Conservation (phyloP, 192 early-diverging fungal species). For the Coemansia sp. region DNA sequence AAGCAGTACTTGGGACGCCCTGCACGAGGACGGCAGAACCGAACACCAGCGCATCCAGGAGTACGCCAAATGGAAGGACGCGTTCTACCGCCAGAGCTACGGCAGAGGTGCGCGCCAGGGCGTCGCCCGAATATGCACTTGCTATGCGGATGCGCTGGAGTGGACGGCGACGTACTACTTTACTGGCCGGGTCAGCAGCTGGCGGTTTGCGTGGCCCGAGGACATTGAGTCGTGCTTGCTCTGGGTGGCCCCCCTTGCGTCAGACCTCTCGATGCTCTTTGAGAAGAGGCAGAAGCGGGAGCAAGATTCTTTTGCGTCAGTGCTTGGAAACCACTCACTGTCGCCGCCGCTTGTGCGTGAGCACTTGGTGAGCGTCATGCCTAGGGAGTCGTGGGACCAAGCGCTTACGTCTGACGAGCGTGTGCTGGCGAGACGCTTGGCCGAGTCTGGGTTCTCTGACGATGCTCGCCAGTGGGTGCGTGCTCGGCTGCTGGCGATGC, state of each 20-base stretch:
- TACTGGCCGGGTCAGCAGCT: slow-evolving; percentile 26
- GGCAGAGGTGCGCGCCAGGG: not conserved
- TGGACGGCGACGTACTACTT: slow-evolving; percentile 47
- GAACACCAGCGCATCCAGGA: slow-evolving; percentile 18
- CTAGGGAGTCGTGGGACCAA: slow-evolving; percentile 15
- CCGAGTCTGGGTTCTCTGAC: slow-evolving; percentile 13
- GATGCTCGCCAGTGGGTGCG: slow-evolving; percentile 12
- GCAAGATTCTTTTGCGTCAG: not conserved
- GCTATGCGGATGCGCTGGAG: slow-evolving; percentile 31
- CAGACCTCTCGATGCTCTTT: slow-evolving; percentile 23
- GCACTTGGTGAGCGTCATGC: slow-evolving; percentile 41
- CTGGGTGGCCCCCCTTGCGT: slow-evolving; percentile 27
- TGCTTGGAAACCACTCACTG: not conserved
- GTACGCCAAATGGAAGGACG: slow-evolving; percentile 16
- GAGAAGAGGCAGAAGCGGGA: not conserved
- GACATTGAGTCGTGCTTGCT: slow-evolving; percentile 8
- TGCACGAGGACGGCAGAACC: slow-evolving; percentile 26
- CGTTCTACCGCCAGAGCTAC: slow-evolving; percentile 19
- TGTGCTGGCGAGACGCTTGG: slow-evolving; percentile 12
- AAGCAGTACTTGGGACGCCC: slow-evolving; percentile 26
- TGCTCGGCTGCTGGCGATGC: not conserved
- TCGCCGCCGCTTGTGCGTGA: slow-evolving; percentile 27
- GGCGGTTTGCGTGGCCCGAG: slow-evolving; percentile 42
- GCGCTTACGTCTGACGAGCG: slow-evolving; percentile 6
- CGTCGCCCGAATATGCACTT: slow-evolving; percentile 5